Conservation (phyloP, 1,284 basidiomycete genomes). For the Xerocomus amazonicus region DNA sequence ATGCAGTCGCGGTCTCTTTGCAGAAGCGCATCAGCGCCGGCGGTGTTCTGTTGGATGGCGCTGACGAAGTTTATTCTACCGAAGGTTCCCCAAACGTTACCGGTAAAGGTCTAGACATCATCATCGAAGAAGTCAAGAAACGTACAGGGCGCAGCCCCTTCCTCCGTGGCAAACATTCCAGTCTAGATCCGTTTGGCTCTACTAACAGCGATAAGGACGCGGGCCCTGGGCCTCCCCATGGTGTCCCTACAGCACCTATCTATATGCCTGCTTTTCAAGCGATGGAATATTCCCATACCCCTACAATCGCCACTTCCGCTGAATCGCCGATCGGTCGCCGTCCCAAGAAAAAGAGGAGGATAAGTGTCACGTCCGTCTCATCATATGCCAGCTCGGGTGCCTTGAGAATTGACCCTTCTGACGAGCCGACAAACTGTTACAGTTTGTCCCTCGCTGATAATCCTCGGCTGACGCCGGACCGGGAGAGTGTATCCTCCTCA, state of each 20-base stretch:
- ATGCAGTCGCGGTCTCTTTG: constrained; percentile 39
- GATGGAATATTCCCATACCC: constrained; percentile 41
- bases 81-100: constrained; percentile 37
- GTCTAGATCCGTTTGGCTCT: constrained; percentile 46
- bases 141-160: constrained; percentile 46
- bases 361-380: constrained; percentile 35
- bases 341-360: constrained; percentile 35
- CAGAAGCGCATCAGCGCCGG: constrained; percentile 39
- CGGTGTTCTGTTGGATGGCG: constrained; percentile 31
- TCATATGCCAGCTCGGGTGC: constrained; percentile 31
- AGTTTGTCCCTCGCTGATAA: constrained; percentile 27
- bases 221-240: constrained; percentile 30
- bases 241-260: constrained; percentile 30
- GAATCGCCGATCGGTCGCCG: constrained; percentile 29
- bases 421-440: constrained; percentile 18
- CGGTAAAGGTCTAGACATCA: constrained; percentile 46
- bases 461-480: constrained; percentile 33
- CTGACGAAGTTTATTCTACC: constrained; percentile 24
- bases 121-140: constrained; percentile 49
- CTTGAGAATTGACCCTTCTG: constrained; percentile 25
- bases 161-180: constrained; percentile 49
- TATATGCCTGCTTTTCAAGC: constrained; percentile 49
- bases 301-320: constrained; percentile 28
- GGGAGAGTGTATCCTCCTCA: constrained; percentile 35
- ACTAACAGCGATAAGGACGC: constrained; percentile 36